Percentiles rank a stretch among this genome's conserved stretches.
These are phyloP conservation scores for Stropharia rugosoannulata DNA, from an alignment of 768 basidiomycete species.

Conservation along the genomic window DNA sequence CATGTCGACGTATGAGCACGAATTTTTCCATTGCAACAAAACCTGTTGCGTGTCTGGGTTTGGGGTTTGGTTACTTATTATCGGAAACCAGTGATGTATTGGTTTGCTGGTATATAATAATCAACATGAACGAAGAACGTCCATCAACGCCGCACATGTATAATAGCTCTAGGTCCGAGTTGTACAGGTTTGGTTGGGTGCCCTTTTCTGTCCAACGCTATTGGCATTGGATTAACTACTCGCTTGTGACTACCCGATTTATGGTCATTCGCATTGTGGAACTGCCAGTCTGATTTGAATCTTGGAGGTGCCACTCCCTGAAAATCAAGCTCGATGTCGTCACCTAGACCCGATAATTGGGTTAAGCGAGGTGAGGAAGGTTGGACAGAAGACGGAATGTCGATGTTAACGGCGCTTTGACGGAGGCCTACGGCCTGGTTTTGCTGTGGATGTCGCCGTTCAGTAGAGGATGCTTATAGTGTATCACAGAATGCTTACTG, in stretches of 20 bases:
- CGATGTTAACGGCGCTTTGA: not conserved
- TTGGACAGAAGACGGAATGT: constrained; percentile 8
- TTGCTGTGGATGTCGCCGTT: constrained; percentile 12
- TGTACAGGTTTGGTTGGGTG: constrained; percentile 34
- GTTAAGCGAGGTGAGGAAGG: constrained; percentile 8
- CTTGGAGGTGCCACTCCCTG: constrained; percentile 39
- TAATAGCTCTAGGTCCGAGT: constrained; percentile 34
- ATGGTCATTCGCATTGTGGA: constrained; percentile 15
- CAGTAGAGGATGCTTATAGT: not conserved
- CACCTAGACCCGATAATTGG: constrained; percentile 8
- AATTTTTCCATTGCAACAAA: constrained; percentile 18
- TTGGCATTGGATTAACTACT: constrained; percentile 26
- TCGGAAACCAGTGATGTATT: too few species aligned
- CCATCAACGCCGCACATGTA: constrained; percentile 18
- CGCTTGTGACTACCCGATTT: constrained; percentile 15
- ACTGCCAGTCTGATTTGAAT: constrained; percentile 37
- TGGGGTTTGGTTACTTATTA: too few species aligned
- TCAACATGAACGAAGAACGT: not conserved
- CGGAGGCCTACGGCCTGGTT: constrained; percentile 21
- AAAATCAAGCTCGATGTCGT: constrained; percentile 26
- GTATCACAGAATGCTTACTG: not conserved
- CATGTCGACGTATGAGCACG: constrained; percentile 30
- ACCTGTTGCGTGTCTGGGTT: too few species aligned
- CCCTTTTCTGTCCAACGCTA: constrained; percentile 37
- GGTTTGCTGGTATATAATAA: too few species aligned